Evolutionary conservation across 2,329 filamentous ascomycete species (phyloP).

Genomic region (Scytalidium lignicola): DNA sequence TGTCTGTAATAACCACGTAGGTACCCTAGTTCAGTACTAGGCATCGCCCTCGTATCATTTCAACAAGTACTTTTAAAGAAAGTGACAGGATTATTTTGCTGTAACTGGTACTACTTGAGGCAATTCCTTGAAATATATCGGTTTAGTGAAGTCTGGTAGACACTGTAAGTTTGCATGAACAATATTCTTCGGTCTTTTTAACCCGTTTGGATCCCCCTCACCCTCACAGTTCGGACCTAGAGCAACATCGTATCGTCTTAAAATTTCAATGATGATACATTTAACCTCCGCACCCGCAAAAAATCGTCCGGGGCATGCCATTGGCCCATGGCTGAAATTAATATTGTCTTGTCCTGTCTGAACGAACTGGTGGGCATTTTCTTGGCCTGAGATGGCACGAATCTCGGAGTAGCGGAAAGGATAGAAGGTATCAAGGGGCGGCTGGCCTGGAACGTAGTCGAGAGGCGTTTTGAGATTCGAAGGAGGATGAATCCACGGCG

Average conservation of each 20-base stretch:
- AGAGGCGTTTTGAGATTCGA: neutral
- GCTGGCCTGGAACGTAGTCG: no score
- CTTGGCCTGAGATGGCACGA: neutral
- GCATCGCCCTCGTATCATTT: no score
- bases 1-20: no score
- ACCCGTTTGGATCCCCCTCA: neutral
- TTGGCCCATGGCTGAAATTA: slow-evolving; percentile 6
- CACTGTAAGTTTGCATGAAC: no score
- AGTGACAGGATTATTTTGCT: no score
- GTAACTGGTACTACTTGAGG: no score
- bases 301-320: slow-evolving; percentile 19
- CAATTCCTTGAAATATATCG: no score
- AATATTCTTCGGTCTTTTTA: neutral
- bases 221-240: slow-evolving; percentile 2
- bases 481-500: slow-evolving; percentile 3
- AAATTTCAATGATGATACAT: slow-evolving; percentile 11
- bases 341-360: slow-evolving; percentile 4
- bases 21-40: no score
- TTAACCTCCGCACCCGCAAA: slow-evolving; percentile 20
- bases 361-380: slow-evolving; percentile 9
- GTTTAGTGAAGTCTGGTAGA: no score
- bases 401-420: neutral
- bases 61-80: no score
- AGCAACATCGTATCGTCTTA: slow-evolving; percentile 14
- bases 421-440: no score